These are phyloP conservation scores for Chenopodium album DNA, from an alignment of 148 eudicot genomes.

Conservation along the genomic window DNA sequence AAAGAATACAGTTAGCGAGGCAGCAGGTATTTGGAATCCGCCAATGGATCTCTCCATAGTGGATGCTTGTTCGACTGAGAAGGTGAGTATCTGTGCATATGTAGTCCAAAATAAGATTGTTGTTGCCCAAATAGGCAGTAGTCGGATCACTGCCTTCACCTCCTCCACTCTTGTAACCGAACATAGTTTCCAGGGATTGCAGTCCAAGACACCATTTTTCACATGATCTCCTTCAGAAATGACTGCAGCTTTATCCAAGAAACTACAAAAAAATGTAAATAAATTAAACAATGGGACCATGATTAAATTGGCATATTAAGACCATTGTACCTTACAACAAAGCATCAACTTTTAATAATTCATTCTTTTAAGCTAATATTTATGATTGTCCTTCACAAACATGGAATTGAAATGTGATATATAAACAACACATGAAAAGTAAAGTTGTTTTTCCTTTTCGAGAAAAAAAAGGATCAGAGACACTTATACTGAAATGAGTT, in stretches of 20 bases:
- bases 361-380: no score
- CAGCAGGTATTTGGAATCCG: constrained; percentile 61
- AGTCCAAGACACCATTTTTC: constrained; percentile 16
- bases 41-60: constrained; percentile 59
- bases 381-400: not conserved
- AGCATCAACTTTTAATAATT: no score
- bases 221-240: constrained; percentile 52
- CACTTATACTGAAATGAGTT: no score
- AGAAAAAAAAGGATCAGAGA: not conserved
- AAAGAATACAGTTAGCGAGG: constrained; percentile 63
- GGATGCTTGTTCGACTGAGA: constrained; percentile 68
- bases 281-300: not conserved
- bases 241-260: constrained; percentile 83
- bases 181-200: constrained; percentile 70
- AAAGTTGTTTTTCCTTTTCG: not conserved
- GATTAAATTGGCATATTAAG: no score
- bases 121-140: constrained; percentile 76
- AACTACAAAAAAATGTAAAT: constrained; percentile 29
- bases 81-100: constrained; percentile 78
- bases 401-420: not conserved
- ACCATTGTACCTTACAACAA: no score
- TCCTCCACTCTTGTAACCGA: constrained; percentile 74
- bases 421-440: not conserved
- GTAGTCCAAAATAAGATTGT: constrained; percentile 76
- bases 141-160: constrained; percentile 59